These are phyloP conservation scores for Pulveroboletus sp. DNA, from an alignment of 768 basidiomycete species.

Conservation along the genomic window DNA sequence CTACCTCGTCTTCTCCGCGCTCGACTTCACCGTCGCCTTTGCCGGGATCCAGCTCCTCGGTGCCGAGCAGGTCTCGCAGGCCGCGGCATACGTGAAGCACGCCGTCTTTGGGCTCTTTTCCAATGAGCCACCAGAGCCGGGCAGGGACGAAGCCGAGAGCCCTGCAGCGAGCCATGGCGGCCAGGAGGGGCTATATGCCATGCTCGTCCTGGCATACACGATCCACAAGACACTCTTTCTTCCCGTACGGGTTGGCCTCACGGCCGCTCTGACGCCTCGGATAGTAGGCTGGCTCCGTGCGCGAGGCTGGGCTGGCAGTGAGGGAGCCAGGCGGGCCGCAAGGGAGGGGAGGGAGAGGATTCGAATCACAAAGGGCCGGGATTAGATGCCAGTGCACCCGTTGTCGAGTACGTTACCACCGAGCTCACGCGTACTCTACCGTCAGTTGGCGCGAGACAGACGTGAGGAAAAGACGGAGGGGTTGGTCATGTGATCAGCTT, in stretches of 20 bases:
- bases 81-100: slow-evolving; percentile 56
- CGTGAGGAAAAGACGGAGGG: too few species aligned
- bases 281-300: slow-evolving; percentile 81
- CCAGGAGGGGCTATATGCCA: slow-evolving; percentile 82
- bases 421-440: slow-evolving; percentile 2
- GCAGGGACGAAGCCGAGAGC: slow-evolving; percentile 57
- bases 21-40: slow-evolving; percentile 87
- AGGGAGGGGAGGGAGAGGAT: slow-evolving; percentile 36
- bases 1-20: slow-evolving; percentile 63
- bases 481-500: not conserved
- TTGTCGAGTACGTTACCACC: not conserved
- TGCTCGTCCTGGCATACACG: slow-evolving; percentile 88
- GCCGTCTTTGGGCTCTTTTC: slow-evolving; percentile 41
- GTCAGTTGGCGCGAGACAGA: too few species aligned
- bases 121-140: slow-evolving; percentile 59
- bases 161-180: slow-evolving; percentile 35
- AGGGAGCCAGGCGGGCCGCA: slow-evolving; percentile 65
- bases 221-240: slow-evolving; percentile 94
- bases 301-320: slow-evolving; percentile 76
- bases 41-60: slow-evolving; percentile 81
- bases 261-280: slow-evolving; percentile 78
- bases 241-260: slow-evolving; percentile 84
- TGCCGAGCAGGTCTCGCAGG: slow-evolving; percentile 78
- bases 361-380: slow-evolving; percentile 19
- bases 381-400: slow-evolving; percentile 5